Conservation (phyloP, 495 filamentous ascomycete species). For the Penicillium steckii region DNA sequence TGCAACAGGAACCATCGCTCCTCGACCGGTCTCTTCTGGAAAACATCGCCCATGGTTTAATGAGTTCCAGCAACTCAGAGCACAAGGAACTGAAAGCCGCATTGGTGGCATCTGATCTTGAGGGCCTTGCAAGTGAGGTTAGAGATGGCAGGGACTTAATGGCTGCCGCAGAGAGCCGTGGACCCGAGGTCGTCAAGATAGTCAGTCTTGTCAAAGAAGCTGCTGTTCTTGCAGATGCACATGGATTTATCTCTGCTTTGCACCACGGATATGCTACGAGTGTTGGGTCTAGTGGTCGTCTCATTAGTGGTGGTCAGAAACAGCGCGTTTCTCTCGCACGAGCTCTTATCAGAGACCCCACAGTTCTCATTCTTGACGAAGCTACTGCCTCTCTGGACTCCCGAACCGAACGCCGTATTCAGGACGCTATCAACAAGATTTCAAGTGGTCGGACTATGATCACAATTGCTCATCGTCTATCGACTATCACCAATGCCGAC, state of each 20-base stretch:
- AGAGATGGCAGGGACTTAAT: conserved; percentile 36
- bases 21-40: conserved; percentile 65
- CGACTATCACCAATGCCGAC: conserved; percentile 57
- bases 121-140: conserved; percentile 30
- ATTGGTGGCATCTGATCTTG: conserved; percentile 29
- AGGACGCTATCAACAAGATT: conserved; percentile 47
- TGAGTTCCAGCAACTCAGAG: conserved; percentile 51
- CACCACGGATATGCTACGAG: conserved; percentile 51
- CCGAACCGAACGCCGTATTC: conserved; percentile 52
- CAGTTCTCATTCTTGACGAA: conserved; percentile 82
- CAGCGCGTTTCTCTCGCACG: conserved; percentile 68
- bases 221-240: conserved; percentile 40
- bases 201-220: conserved; percentile 38
- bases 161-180: conserved; percentile 28
- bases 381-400: conserved; percentile 64
- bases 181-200: conserved; percentile 35
- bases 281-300: conserved; percentile 54
- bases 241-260: conserved; percentile 45
- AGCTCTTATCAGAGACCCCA: conserved; percentile 72
- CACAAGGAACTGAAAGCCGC: conserved; percentile 41
- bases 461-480: conserved; percentile 49
- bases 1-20: conserved; percentile 67
- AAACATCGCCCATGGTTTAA: conserved; percentile 65
- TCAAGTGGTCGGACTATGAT: conserved; percentile 46
- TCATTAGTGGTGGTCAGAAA: conserved; percentile 63